phyloP scores from a whole-genome alignment of 2,329 filamentous ascomycete genomes.

The Fusarium avenaceum region DNA sequence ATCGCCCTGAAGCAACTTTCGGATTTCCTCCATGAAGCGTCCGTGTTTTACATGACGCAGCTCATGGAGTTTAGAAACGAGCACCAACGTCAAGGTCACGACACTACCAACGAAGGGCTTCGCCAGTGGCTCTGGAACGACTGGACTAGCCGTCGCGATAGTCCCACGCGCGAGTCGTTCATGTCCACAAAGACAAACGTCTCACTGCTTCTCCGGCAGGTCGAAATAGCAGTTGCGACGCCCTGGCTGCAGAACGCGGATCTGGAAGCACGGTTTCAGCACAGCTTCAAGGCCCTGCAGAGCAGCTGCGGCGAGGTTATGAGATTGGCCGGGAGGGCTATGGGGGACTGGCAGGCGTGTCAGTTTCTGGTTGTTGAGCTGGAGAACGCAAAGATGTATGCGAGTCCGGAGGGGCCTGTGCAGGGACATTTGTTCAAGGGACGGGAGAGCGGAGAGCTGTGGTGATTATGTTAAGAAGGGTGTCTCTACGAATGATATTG shows the following conservation, averaged over 20 bases:
- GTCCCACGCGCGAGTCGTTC: constrained; percentile 17
- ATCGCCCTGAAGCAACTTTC: constrained; percentile 36
- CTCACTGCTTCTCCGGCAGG: constrained; percentile 18
- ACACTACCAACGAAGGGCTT: constrained; percentile 20
- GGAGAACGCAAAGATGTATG: constrained; percentile 27
- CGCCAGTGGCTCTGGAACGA: constrained; percentile 33
- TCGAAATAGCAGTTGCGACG: constrained; percentile 20
- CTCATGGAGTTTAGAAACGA: constrained; percentile 26
- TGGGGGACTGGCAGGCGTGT: constrained; percentile 34
- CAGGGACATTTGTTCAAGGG: constrained; percentile 31
- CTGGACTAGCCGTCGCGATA: constrained; percentile 20
- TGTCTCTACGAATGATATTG: not conserved
- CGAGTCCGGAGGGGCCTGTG: constrained; percentile 30
- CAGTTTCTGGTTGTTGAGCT: constrained; percentile 34
- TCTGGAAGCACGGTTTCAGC: constrained; percentile 21
- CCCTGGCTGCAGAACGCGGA: constrained; percentile 24
- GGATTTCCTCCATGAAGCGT: constrained; percentile 23
- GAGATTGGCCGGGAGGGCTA: constrained; percentile 26
- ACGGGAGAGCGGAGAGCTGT: constrained; percentile 12
- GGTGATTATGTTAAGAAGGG: not conserved
- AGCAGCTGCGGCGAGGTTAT: constrained; percentile 19
- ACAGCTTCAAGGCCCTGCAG: constrained; percentile 9
- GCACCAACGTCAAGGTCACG: constrained; percentile 14
- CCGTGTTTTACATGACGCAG: constrained; percentile 24
- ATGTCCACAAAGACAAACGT: constrained; percentile 28